A percentile compares a stretch with the other conserved stretches of the same genome.
Evolutionary conservation across 768 basidiomycete genomes (phyloP).

Genomic region (Russula virescens): DNA sequence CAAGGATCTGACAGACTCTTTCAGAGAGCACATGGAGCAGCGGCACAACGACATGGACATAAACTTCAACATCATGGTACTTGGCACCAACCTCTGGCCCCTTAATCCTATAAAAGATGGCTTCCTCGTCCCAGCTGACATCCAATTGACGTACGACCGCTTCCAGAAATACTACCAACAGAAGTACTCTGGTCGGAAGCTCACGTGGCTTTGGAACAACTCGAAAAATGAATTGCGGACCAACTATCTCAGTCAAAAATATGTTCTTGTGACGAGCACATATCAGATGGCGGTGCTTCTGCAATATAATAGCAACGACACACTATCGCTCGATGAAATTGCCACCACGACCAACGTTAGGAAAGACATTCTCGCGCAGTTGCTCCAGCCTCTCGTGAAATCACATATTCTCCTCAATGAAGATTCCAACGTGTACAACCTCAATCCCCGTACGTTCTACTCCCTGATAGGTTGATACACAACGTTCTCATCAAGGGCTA

Average conservation of each 20-base stretch:
- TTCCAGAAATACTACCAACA: too few species aligned
- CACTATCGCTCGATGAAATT: slow-evolving; percentile 76
- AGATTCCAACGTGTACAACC: too few species aligned
- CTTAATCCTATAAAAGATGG: slow-evolving; percentile 77
- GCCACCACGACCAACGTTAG: slow-evolving; percentile 59
- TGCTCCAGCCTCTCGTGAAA: too few species aligned
- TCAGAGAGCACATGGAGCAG: slow-evolving; percentile 89
- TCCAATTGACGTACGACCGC: slow-evolving; percentile 84
- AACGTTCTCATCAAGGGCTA: too few species aligned
- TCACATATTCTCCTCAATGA: too few species aligned
- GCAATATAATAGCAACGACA: slow-evolving; percentile 91
- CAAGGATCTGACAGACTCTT: slow-evolving; percentile 91
- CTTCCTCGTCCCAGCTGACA: slow-evolving; percentile 83
- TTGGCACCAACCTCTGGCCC: slow-evolving; percentile 96
- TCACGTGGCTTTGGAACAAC: too few species aligned
- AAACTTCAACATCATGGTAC: slow-evolving; percentile 88
- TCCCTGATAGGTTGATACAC: too few species aligned
- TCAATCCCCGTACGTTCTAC: too few species aligned
- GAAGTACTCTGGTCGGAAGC: too few species aligned
- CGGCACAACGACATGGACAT: slow-evolving; percentile 83
- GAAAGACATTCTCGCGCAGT: too few species aligned
- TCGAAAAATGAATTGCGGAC: slow-evolving; percentile 95
- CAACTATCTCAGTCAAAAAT: slow-evolving; percentile 89
- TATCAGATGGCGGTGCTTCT: slow-evolving; percentile 94
- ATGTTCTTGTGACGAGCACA: slow-evolving; percentile 90